Evolutionary conservation across 768 basidiomycete genomes (phyloP).

Genomic region (Phaeotremella fagi): DNA sequence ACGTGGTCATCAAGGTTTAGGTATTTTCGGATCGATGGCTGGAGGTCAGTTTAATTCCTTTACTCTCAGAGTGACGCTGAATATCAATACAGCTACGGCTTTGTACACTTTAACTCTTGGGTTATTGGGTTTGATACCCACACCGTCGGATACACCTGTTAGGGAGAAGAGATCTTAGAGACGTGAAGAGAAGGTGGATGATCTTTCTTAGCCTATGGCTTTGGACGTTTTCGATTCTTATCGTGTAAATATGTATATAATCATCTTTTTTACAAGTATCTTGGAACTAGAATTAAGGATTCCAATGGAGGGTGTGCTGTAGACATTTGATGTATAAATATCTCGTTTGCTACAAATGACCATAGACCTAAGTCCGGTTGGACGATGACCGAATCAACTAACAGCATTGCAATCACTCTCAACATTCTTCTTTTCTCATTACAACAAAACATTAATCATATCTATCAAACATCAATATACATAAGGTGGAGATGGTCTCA

Average conservation of each 20-base stretch:
- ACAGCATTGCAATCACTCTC: not conserved
- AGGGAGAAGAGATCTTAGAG: conserved; percentile 21
- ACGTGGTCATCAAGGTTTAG: conserved; percentile 17
- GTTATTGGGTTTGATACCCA: conserved; percentile 39
- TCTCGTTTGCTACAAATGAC: too few relatives aligned
- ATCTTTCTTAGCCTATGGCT: too few relatives aligned
- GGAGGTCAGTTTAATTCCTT: conserved; percentile 19
- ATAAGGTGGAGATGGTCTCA: conserved; percentile 6
- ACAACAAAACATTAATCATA: not conserved
- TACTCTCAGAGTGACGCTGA: too few relatives aligned
- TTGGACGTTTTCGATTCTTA: too few relatives aligned
- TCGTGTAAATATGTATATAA: too few relatives aligned
- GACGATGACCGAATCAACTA: too few relatives aligned
- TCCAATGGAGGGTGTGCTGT: too few relatives aligned
- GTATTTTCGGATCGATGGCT: conserved; percentile 31
- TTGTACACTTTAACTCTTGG: conserved; percentile 41
- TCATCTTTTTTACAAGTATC: too few relatives aligned
- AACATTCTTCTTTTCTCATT: not conserved
- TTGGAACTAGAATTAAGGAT: too few relatives aligned
- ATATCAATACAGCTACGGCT: conserved; percentile 29
- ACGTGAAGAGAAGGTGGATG: not conserved
- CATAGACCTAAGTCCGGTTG: too few relatives aligned
- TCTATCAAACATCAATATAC: not conserved
- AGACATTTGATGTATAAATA: too few relatives aligned
- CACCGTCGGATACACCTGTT: conserved; percentile 26